Evolutionary conservation across 768 basidiomycete species (phyloP), one percentile per base, ranked within the genome.

Genomic region (Rhizopogon vulgaris): DNA sequence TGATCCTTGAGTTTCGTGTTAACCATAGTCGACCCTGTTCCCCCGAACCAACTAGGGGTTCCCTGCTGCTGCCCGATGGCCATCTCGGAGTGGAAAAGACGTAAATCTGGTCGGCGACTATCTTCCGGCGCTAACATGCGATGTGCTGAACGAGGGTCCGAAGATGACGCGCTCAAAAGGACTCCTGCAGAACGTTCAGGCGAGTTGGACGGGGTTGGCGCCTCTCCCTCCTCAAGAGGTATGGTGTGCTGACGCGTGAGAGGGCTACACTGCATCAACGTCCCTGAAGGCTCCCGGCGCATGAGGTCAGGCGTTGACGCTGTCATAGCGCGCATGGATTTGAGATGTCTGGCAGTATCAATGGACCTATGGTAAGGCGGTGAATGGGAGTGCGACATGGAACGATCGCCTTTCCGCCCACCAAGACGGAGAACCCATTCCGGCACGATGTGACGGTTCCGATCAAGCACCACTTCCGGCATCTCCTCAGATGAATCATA

Each of bases 1-100:
- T 95, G 93, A 63, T 98, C 94, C 69, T 94, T 94, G 52, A 99
- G 73, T 65, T 83, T 90, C 37, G 88, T 92, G 67, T 99, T 98
- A 54, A 97, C 94, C 49, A 85, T 79, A 5, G 96, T 98, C 12
- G 89, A 91, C 1, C 95, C 95, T 2, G 86, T 89, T 3, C 94
- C 95, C 32, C 87, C 90, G 58, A 93, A 93, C 74, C 78, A 79
- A 41, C 77, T 77, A 11, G 75, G 73, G 17, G 73, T 71, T 10
- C 71, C 52, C 3, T 59, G 60, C 7, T 64, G 61, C 36, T 48
- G 69, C 3, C 55, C 56, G n/a, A 71, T 54, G 4, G 58, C 52
- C 45, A 68, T 64, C 39, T 79, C 76, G 15, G 77, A 76, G 54
- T 60, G 61, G 55, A 74, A 78, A 4, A 71, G 56, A 8, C 72